Evolutionary conservation across 2,329 filamentous ascomycete genomes (phyloP).

Genomic region (Ophiostoma fasciatum): DNA sequence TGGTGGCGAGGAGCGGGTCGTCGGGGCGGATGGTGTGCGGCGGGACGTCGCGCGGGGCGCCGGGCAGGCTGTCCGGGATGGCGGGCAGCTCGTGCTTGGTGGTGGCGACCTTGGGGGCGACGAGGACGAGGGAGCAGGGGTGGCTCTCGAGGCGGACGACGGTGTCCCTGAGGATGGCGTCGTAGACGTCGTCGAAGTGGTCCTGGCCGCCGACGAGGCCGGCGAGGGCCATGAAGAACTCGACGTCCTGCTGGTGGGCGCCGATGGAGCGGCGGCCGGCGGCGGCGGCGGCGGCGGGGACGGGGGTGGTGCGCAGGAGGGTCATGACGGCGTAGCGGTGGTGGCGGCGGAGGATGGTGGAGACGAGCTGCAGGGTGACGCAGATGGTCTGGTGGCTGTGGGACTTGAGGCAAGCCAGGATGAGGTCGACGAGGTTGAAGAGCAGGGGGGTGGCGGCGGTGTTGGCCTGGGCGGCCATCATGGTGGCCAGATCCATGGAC

Average conservation of each 20-base stretch:
- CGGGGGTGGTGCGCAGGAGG: slow-evolving; percentile 51
- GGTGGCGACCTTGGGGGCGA: slow-evolving; percentile 43
- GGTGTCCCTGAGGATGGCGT: slow-evolving; percentile 56
- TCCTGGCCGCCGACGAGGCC: slow-evolving; percentile 52
- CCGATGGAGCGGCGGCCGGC: slow-evolving; percentile 47
- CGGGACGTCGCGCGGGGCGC: slow-evolving; percentile 44
- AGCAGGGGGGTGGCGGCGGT: slow-evolving; percentile 63
- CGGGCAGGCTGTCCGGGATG: slow-evolving; percentile 40
- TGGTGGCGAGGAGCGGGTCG: slow-evolving; percentile 48
- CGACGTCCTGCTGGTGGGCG: slow-evolving; percentile 60
- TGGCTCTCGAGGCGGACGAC: slow-evolving; percentile 56
- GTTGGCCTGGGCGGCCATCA: slow-evolving; percentile 62
- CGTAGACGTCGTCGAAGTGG: slow-evolving; percentile 59
- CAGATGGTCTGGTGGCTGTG: slow-evolving; percentile 77
- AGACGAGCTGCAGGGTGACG: slow-evolving; percentile 76
- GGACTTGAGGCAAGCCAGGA: slow-evolving; percentile 72
- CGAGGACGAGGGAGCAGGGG: slow-evolving; percentile 54
- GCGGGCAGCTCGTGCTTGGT: slow-evolving; percentile 42
- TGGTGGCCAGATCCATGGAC: slow-evolving; percentile 73
- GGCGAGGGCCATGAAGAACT: slow-evolving; percentile 55
- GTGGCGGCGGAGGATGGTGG: slow-evolving; percentile 73
- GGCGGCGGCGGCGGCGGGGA: slow-evolving; percentile 18
- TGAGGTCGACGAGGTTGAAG: slow-evolving; percentile 86
- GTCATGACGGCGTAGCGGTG: slow-evolving; percentile 73
- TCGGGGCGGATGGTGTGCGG: slow-evolving; percentile 47